Conservation (phyloP, 257 asterid species). For the Anisodus acutangulus region DNA sequence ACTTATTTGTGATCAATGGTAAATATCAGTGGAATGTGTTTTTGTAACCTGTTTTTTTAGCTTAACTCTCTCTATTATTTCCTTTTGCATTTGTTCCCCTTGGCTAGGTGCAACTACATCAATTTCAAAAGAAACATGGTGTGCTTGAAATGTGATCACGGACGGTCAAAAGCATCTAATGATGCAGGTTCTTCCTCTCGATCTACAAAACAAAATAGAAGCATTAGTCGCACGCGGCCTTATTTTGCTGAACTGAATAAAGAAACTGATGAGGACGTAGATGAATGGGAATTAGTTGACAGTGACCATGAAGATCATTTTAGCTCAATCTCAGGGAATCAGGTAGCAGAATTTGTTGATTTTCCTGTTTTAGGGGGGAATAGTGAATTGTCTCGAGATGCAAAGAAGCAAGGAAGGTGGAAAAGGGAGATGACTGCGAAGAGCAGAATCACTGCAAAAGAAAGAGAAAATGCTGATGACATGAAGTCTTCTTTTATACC, state of each 20-base stretch:
- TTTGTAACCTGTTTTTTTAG: not conserved
- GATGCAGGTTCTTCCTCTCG: constrained; percentile 37
- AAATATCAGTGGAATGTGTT: not conserved
- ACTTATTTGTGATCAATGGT: not conserved
- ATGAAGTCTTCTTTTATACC: constrained; percentile 38
- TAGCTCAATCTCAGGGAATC: constrained; percentile 39
- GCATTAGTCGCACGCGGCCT: constrained; percentile 42
- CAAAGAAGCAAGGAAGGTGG: constrained; percentile 59
- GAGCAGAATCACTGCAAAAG: constrained; percentile 39
- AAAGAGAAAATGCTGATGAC: constrained; percentile 40
- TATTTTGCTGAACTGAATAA: constrained; percentile 46
- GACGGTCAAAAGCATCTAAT: constrained; percentile 62
- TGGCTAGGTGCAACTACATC: constrained; percentile 80
- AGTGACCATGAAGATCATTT: constrained; percentile 41
- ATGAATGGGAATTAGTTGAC: constrained; percentile 43
- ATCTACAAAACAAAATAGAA: constrained; percentile 32
- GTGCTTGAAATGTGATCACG: constrained; percentile 92
- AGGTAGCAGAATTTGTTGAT: constrained; percentile 44
- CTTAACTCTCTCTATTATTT: not conserved
- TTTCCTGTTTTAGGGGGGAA: constrained; percentile 83
- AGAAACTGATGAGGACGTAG: constrained; percentile 29
- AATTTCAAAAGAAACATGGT: constrained; percentile 83
- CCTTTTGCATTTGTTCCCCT: constrained; percentile 28
- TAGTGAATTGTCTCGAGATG: constrained; percentile 60
- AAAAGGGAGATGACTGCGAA: constrained; percentile 52